These are phyloP conservation scores for Chenopodium formosanum DNA, from an alignment of 148 eudicot species.

Conservation along the genomic window DNA sequence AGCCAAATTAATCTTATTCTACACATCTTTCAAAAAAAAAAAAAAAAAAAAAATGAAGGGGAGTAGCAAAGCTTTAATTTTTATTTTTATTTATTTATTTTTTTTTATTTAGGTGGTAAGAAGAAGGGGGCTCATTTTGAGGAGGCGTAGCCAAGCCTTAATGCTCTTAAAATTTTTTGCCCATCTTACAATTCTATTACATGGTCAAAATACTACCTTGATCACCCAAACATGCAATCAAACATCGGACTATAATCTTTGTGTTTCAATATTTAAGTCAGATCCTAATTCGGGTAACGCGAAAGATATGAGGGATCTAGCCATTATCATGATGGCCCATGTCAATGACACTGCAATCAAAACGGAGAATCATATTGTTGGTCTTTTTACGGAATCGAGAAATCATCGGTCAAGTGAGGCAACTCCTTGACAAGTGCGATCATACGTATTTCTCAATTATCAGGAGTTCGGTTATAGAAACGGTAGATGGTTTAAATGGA, in stretches of 20 bases:
- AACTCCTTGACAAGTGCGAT: background rate
- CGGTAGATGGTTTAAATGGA: background rate
- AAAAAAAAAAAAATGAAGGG: no score
- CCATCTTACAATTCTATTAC: background rate
- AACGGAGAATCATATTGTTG: background rate
- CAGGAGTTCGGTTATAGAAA: background rate
- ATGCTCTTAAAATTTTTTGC: background rate
- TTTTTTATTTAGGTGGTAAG: no score
- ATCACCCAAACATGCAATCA: constrained; percentile 18
- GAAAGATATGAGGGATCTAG: background rate
- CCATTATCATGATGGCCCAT: background rate
- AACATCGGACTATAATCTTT: constrained; percentile 12
- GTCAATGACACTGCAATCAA: background rate
- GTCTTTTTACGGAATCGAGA: background rate
- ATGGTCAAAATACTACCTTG: constrained; percentile 13
- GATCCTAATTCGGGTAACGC: background rate
- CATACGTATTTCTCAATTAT: background rate
- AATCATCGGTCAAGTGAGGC: background rate
- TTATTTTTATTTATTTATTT: no score
- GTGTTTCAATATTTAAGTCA: constrained; percentile 9
- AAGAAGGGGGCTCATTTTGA: no score
- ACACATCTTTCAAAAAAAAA: no score
- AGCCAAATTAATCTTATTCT: no score
- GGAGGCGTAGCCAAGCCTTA: background rate
- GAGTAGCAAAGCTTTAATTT: no score